These are phyloP conservation scores for Chionographis japonica DNA, from an alignment of 106 monocot species.

Conservation along the genomic window DNA sequence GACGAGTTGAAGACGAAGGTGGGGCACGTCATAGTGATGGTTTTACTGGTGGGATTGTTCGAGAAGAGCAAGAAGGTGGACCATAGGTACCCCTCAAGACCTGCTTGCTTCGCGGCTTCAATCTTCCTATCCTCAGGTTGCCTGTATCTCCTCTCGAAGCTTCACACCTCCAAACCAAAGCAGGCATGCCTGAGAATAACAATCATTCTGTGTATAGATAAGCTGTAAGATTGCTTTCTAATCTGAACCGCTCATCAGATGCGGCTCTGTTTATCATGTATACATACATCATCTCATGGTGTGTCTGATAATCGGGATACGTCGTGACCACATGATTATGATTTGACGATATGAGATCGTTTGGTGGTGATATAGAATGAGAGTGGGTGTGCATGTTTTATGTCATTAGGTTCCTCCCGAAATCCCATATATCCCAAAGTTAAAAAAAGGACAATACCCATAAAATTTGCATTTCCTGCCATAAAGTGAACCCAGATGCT, in stretches of 20 bases:
- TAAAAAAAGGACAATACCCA: too few relatives aligned
- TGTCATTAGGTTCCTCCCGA: too few relatives aligned
- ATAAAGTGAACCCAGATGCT: too few relatives aligned
- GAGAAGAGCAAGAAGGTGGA: slow-evolving; percentile 84
- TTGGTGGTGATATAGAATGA: too few relatives aligned
- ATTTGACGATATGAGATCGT: too few relatives aligned
- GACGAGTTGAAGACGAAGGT: slow-evolving; percentile 93
- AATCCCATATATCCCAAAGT: too few relatives aligned
- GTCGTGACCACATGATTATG: too few relatives aligned
- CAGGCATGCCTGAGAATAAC: slow-evolving; percentile 4
- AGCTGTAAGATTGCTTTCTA: not conserved
- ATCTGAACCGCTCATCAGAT: not conserved
- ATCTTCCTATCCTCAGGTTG: slow-evolving; percentile 70
- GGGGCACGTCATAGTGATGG: slow-evolving; percentile 92
- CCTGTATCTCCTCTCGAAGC: slow-evolving; percentile 83
- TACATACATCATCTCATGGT: not conserved
- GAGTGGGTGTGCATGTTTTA: too few relatives aligned
- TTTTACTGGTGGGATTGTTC: slow-evolving; percentile 78
- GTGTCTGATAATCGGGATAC: not conserved
- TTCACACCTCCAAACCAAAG: slow-evolving; percentile 29
- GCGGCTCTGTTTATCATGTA: too few relatives aligned
- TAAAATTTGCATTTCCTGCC: too few relatives aligned
- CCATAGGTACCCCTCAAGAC: slow-evolving; percentile 40
- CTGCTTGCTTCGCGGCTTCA: slow-evolving; percentile 84
- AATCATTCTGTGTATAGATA: not conserved